Percentiles rank a stretch among this genome's conserved stretches.
phyloP scores from a whole-genome alignment of 2,329 filamentous ascomycete genomes.

The Dichotomopilus funicola region DNA sequence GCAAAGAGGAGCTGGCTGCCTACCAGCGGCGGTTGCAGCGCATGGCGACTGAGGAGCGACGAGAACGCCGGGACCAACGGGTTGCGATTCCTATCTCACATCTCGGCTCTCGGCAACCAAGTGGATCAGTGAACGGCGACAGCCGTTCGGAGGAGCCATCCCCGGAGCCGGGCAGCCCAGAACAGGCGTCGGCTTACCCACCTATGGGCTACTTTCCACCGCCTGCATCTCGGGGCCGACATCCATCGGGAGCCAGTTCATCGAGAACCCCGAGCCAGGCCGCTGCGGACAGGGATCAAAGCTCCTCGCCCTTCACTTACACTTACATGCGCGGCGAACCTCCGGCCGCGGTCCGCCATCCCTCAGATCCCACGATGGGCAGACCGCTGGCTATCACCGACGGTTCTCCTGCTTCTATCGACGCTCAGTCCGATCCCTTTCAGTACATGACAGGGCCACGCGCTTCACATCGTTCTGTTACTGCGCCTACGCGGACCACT shows the following conservation, averaged over 20 bases:
- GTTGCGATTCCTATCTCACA: constrained; percentile 49
- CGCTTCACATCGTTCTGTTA: constrained; percentile 29
- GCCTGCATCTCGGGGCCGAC: constrained; percentile 35
- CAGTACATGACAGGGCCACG: constrained; percentile 45
- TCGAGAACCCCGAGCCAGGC: constrained; percentile 28
- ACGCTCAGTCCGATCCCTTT: constrained; percentile 39
- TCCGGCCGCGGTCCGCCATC: constrained; percentile 33
- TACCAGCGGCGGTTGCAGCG: constrained; percentile 63
- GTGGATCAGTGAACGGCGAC: constrained; percentile 28
- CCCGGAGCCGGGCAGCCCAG: constrained; percentile 30
- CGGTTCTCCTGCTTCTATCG: constrained; percentile 23
- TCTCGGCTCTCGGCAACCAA: constrained; percentile 37
- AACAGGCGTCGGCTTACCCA: constrained; percentile 33
- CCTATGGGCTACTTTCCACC: constrained; percentile 47
- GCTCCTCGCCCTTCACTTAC: constrained; percentile 40
- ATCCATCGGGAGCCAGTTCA: constrained; percentile 14
- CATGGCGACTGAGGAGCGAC: constrained; percentile 39
- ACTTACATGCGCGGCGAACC: constrained; percentile 35
- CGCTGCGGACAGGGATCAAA: constrained; percentile 28
- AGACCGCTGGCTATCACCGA: constrained; percentile 27
- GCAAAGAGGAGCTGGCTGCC: constrained; percentile 71
- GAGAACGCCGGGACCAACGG: constrained; percentile 38
- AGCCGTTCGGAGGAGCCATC: constrained; percentile 34
- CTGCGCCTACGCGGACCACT: constrained; percentile 32
- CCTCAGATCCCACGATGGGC: constrained; percentile 36